Evolutionary conservation across 805 yeast species (phyloP).

Genomic region (Candida ovalis): DNA sequence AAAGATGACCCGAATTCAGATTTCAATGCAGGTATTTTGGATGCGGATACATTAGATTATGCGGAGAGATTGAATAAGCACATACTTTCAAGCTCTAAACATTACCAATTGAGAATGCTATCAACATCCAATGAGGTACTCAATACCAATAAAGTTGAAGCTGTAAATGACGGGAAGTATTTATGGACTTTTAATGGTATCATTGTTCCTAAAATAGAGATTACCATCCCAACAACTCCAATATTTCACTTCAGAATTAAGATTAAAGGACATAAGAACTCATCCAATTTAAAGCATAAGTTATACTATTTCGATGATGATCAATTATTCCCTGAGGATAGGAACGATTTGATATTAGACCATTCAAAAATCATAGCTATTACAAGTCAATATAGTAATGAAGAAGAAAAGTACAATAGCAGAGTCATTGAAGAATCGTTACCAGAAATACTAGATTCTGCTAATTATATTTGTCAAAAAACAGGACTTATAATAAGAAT

Average conservation of each 20-base stretch:
- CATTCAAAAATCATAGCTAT: slow-evolving; percentile 1
- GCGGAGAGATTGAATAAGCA: slow-evolving; percentile 22
- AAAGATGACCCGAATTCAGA: slow-evolving; percentile 7
- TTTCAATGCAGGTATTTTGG: slow-evolving; percentile 25
- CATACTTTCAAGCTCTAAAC: slow-evolving; percentile 13
- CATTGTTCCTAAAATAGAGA: slow-evolving; percentile 19
- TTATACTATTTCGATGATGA: slow-evolving; percentile 27
- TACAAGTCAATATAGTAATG: slow-evolving; percentile 1
- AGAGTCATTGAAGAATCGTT: slow-evolving; percentile 19
- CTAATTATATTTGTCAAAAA: slow-evolving; percentile 42
- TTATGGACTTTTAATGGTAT: slow-evolving; percentile 24
- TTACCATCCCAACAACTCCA: slow-evolving; percentile 16
- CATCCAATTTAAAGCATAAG: slow-evolving; percentile 19
- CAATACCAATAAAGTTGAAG: slow-evolving; percentile 13
- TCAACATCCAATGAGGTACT: slow-evolving; percentile 28
- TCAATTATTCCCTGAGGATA: slow-evolving; percentile 25
- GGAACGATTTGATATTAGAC: slow-evolving; percentile 18
- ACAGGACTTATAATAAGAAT: slow-evolving; percentile 49
- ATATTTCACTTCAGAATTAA: slow-evolving; percentile 27
- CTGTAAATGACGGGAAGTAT: slow-evolving; percentile 7
- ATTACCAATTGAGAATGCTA: slow-evolving; percentile 31
- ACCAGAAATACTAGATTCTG: slow-evolving; percentile 41
- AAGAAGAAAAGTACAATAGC: slow-evolving; percentile 9
- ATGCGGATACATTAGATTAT: slow-evolving; percentile 34
- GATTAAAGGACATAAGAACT: slow-evolving; percentile 20